These are phyloP conservation scores for Leccinum incarnatum DNA, from an alignment of 768 basidiomycete genomes.

Conservation along the genomic window DNA sequence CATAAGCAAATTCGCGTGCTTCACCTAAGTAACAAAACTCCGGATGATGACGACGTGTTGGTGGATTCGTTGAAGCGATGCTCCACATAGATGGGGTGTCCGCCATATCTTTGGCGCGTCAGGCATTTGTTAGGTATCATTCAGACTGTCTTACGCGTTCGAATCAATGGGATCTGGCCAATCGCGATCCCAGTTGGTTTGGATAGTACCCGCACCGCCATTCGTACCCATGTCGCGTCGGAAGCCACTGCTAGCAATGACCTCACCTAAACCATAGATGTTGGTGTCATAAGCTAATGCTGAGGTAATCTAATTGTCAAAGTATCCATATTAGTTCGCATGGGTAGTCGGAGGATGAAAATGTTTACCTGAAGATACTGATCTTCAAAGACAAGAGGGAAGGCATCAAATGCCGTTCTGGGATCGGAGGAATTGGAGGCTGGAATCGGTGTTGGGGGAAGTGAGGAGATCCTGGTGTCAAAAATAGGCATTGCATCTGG, in stretches of 20 bases:
- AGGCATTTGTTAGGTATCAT: neutral
- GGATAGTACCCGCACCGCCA: slow-evolving; percentile 53
- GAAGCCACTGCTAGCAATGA: slow-evolving; percentile 66
- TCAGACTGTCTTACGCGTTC: slow-evolving; percentile 49
- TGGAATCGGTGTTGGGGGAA: slow-evolving; percentile 59
- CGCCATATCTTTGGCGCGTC: slow-evolving; percentile 52
- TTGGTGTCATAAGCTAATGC: slow-evolving; percentile 65
- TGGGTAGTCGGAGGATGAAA: neutral
- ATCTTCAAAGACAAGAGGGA: slow-evolving; percentile 75
- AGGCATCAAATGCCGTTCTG: slow-evolving; percentile 57
- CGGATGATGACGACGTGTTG: slow-evolving; percentile 59
- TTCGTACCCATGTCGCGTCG: slow-evolving; percentile 54
- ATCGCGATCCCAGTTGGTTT: slow-evolving; percentile 68
- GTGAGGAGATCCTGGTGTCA: slow-evolving; percentile 62
- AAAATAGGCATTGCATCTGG: slow-evolving; percentile 58
- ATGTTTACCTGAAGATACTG: slow-evolving; percentile 65
- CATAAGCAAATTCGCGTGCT: neutral
- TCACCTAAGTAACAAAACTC: slow-evolving; percentile 71
- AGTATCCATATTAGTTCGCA: neutral
- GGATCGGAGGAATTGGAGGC: slow-evolving; percentile 51
- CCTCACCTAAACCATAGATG: slow-evolving; percentile 78
- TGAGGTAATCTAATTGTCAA: slow-evolving; percentile 49
- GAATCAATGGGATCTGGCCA: slow-evolving; percentile 60
- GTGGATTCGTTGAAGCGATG: slow-evolving; percentile 60
- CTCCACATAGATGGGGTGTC: slow-evolving; percentile 70